These are phyloP conservation scores for Leucosporidium scottii DNA, from an alignment of 768 basidiomycete species.

Conservation along the genomic window DNA sequence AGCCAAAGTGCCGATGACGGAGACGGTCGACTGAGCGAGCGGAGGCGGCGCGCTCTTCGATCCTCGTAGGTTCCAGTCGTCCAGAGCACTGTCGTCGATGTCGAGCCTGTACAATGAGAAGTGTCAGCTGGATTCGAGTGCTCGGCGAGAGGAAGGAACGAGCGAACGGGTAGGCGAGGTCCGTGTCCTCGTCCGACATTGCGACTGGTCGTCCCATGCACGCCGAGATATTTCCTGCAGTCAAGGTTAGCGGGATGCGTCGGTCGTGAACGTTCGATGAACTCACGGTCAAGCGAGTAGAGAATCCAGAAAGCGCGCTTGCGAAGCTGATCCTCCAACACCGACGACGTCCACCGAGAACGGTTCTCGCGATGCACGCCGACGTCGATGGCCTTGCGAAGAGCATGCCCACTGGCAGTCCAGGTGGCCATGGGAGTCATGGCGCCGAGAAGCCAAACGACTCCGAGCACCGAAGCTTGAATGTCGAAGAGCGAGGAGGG, in stretches of 20 bases:
- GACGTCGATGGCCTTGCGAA: constrained; percentile 67
- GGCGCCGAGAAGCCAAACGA: too few species aligned
- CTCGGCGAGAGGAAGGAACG: too few species aligned
- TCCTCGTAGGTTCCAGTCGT: constrained; percentile 14
- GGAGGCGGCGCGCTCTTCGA: too few species aligned
- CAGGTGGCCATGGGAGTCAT: constrained; percentile 34
- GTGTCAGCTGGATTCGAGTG: too few species aligned
- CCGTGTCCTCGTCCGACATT: constrained; percentile 68
- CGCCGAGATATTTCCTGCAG: constrained; percentile 35
- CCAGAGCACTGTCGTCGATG: constrained; percentile 8
- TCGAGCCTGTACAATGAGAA: not conserved
- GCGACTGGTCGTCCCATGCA: constrained; percentile 61
- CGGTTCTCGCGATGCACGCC: constrained; percentile 65
- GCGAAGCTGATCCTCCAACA: constrained; percentile 62
- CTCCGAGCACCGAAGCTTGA: too few species aligned
- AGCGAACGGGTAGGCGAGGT: constrained; percentile 17
- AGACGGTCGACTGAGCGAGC: too few species aligned
- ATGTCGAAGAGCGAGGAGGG: too few species aligned
- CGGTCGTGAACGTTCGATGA: too few species aligned
- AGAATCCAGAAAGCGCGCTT: constrained; percentile 65
- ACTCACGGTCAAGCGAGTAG: constrained; percentile 10
- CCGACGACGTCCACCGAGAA: constrained; percentile 39
- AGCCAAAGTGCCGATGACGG: too few species aligned
- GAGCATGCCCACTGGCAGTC: constrained; percentile 21
- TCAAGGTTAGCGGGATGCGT: too few species aligned